Evolutionary conservation across 257 asterid species (phyloP), one percentile per base, ranked within the genome.

Genomic region (Capsicum chinense): DNA sequence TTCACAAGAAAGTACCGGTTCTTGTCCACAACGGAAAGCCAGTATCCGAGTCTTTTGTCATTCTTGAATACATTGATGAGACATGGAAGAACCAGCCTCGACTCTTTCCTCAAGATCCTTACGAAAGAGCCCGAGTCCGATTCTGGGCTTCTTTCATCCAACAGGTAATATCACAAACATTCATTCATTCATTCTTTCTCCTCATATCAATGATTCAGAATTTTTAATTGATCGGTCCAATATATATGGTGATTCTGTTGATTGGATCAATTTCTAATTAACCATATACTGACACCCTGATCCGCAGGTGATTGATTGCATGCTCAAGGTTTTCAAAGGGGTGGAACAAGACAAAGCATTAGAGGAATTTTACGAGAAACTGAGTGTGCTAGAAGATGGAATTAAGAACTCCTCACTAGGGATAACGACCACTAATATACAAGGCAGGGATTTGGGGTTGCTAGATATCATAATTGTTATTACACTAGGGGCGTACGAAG

Each of bases 1-100:
- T 89, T 70, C 83, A 88, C 66, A 87, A 90, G 87, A 90, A 89
- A 83, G 84, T 89, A 13, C 89, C 88, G 7, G 86, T 91, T 12
- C 86, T 88, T 14, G 88, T 88, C 52, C 93, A 91, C 74, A 83
- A 86, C 11, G 90, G 91, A n/a, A 88, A 84, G n/a, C 86, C 89
- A 3, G 26, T 89, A 3, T 81, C 59, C 0, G 90, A 91, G 79
- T 88, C 91, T 0, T 69, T 76, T 4, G 69, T 88, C 60, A 87
- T 90, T 73, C 84, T 89, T n/a, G 89, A 90, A 35, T 88, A 89
- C 12, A 44, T 44, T 5, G 48, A 44, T 44, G 48, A 44, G 6
- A 44, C 48, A 44, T 44, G 48, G 48, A 44, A 52, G 2, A 58
- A 83, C 4, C 83, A 74, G 37, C 90, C 90, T 16, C 76, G 64